Evolutionary conservation across 1,284 basidiomycete species (phyloP).

Genomic region (Hemileia vastatrix): DNA sequence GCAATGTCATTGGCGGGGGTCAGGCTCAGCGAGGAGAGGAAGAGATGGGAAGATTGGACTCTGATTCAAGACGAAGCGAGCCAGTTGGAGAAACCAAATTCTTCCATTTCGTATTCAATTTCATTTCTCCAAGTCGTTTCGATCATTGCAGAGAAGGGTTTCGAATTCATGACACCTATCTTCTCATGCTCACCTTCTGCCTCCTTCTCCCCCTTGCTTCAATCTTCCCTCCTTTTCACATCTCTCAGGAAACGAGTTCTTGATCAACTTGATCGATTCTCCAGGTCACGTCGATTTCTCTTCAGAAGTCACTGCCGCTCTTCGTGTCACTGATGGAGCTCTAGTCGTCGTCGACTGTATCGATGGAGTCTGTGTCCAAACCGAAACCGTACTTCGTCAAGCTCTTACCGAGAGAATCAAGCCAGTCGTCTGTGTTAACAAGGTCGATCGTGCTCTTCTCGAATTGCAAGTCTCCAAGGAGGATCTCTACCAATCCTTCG

Average conservation of each 20-base stretch:
- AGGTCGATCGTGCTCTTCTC: constrained; percentile 45
- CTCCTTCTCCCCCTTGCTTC: not conserved
- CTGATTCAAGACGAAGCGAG: no score
- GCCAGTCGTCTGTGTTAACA: constrained; percentile 45
- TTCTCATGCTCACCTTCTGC: not conserved
- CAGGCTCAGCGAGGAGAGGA: no score
- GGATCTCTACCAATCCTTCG: constrained; percentile 45
- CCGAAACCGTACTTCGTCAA: constrained; percentile 45
- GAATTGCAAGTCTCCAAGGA: constrained; percentile 46
- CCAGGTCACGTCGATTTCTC: constrained; percentile 45
- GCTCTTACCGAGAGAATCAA: constrained; percentile 44
- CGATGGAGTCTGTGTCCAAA: constrained; percentile 46
- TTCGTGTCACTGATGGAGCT: constrained; percentile 46
- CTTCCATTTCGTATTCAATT: no score
- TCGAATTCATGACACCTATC: no score
- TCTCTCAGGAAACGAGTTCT: constrained; percentile 41
- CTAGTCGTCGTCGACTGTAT: constrained; percentile 46
- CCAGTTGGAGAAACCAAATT: no score
- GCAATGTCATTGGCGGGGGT: no score
- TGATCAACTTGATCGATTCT: constrained; percentile 44
- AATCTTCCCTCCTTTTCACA: no score
- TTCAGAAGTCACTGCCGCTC: constrained; percentile 44
- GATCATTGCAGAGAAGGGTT: no score
- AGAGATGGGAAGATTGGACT: no score
- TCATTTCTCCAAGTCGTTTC: no score